Base-by-base conservation (phyloP, 495 filamentous ascomycete genomes). In the Penicillium egyptiacum region DNA sequence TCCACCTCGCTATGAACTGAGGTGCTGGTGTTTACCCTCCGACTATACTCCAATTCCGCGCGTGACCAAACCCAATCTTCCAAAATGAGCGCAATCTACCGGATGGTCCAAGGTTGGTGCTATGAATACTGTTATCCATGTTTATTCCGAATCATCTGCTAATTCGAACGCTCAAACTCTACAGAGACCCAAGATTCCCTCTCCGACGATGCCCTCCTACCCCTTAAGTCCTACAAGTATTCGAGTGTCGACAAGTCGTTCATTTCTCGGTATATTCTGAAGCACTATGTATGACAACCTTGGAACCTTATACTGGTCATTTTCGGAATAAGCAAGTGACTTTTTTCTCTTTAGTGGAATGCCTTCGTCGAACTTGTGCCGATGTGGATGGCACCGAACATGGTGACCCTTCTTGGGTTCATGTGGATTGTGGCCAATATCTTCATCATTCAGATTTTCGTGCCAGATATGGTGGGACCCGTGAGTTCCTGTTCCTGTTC, bases 141-240 rank as follows among this genome's bases (percentile, higher is more conserved):
- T 28, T 48, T 42, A 23, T 46, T 59, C 16, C 6, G 7, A 16
- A 5, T 31, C 10, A 10, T 47, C n/a, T 11, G 28, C 68, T 71
- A 48, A 73, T 57, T 20, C 39, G 0, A 45, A 12, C 53, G 48
- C 54, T 55, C 48, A 17, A 30, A 16, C 39, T 23, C 10, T 39
- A 58, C 56, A 74, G 79, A 77, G 72, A 78, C 77, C 65, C 79
- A 82, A 64, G 81, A 86, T 53, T 82, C 79, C 50, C 77, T 90
- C 20, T 86, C 86, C 9, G 86, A 90, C 49, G 84, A 90, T 57
- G 82, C 84, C 47, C 76, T 90, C 49, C 76, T 89, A 25, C 92
- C 96, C 69, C 86, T 98, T 60, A 94, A 93, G 72, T 85, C 84
- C 25, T 98, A 98, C 85, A 95, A 96, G 69, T 98, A 98, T 73